Evolutionary conservation across 225 moss, liverwort and hornwort genomes (phyloP).

Genomic region (Anthoceros angustus): DNA sequence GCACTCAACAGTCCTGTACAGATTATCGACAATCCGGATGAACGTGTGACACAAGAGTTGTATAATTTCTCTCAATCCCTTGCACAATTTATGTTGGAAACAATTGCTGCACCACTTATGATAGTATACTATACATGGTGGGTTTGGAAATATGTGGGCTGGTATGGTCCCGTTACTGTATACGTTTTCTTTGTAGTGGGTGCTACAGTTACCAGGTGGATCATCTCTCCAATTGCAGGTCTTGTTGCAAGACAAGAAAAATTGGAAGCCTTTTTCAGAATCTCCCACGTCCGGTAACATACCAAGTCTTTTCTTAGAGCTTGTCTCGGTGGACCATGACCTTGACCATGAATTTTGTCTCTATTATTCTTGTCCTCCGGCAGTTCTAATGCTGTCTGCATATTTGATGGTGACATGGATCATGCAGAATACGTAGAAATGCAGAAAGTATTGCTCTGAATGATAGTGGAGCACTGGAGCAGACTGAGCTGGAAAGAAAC

Average conservation of each 20-base stretch:
- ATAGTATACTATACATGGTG: conserved; percentile 24
- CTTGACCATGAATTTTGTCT: too few species aligned
- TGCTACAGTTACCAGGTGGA: conserved; percentile 14
- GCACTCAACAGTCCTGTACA: conserved; percentile 9
- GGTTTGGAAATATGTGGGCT: conserved; percentile 25
- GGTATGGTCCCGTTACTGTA: conserved; percentile 19
- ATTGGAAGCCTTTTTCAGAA: conserved; percentile 20
- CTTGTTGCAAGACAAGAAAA: conserved; percentile 27
- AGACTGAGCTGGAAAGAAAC: conserved; percentile 14
- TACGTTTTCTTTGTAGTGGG: conserved; percentile 17
- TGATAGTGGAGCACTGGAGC: conserved; percentile 13
- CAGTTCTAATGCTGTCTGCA: not conserved
- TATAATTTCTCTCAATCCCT: conserved; percentile 13
- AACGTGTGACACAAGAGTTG: conserved; percentile 19
- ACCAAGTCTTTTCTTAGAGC: not conserved
- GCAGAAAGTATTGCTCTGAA: conserved; percentile 27
- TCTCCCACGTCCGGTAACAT: conserved; percentile 19
- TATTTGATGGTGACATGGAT: too few species aligned
- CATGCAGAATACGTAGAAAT: conserved; percentile 15
- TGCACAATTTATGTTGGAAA: conserved; percentile 13
- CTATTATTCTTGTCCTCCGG: too few species aligned
- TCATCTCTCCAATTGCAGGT: conserved; percentile 21
- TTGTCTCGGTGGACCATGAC: not conserved
- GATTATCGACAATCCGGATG: conserved; percentile 17
- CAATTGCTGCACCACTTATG: conserved; percentile 18